Base-by-base conservation (phyloP, 257 asterid species). In the Gardenia jasminoides region DNA sequence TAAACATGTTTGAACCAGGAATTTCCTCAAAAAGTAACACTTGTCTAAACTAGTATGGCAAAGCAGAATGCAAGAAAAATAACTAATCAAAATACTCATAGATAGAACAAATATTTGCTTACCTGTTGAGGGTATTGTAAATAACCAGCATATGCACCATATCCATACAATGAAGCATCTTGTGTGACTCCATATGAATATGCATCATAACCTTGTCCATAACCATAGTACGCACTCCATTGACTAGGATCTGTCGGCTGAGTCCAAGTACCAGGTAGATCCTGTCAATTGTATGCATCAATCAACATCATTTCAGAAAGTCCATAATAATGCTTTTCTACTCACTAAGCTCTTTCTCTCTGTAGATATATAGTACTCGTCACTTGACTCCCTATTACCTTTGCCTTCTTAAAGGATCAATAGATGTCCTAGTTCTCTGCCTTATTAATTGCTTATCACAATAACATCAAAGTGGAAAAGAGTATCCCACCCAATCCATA, bases 191-290 rank as follows among this genome's bases (percentile, higher is more conserved):
- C 98, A 86, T 93, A 90, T 50, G 92, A 89, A 82, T 95, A 95
- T 72, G 99, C 88, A 86, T 95, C 98, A 79, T 95, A 95, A 81
- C 98, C 96, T 84, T 92, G 99, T 78, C 94, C 98, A 84, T 95
- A 95, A 70, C 90, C 95, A 88, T 94, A 94, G 87, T 94, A 94
- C 80, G 94, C 92, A 82, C 84, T 83, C 94, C 92, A 82, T 75
- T 92, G 98, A 78, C 81, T 91, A 76, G 98, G 93, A 88, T 94
- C 99, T 26, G 93, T 83, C n/a, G 94, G 75, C 80, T 93, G 95
- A 73, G 87, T 91, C 97, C 98, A 93, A 7, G 69, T 50, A 70
- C 95, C 92, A 68, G 89, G 36, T 72, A 67, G 86, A 75, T 94
- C 99, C 99, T 94, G 80, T 69, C 56, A 41, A 9, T 68, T 41